phyloP scores from a whole-genome alignment of 192 early-diverging fungal species.

The Podila horticola region DNA sequence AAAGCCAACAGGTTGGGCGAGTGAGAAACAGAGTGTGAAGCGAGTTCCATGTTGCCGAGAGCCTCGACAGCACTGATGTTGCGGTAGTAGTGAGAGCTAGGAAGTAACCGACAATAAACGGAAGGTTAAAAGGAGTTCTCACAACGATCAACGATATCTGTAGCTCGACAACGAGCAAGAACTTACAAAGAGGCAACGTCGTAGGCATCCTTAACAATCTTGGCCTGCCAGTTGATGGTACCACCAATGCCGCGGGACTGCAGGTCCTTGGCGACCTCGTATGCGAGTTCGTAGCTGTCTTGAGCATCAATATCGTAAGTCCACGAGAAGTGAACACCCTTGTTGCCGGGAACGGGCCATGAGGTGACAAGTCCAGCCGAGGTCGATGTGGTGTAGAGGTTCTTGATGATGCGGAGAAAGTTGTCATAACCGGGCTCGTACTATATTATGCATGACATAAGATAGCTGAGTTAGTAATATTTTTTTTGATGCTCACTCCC shows the following conservation, averaged over 20 bases:
- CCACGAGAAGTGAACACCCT: constrained; percentile 28
- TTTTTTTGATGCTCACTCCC: too few species aligned
- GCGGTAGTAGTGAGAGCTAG: constrained; percentile 18
- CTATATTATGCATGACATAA: background rate
- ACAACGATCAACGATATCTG: too few species aligned
- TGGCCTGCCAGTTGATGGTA: constrained; percentile 34
- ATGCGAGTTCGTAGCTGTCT: constrained; percentile 16
- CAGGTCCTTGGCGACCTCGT: constrained; percentile 2
- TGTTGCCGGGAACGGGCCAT: constrained; percentile 34
- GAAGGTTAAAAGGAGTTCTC: too few species aligned
- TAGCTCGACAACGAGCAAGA: background rate
- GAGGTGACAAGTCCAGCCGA: constrained; percentile 13
- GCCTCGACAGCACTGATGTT: constrained; percentile 29
- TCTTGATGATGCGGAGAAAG: constrained; percentile 22
- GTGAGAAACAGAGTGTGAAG: constrained; percentile 32
- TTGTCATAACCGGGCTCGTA: constrained; percentile 32
- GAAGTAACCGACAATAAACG: background rate
- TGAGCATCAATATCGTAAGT: constrained; percentile 32
- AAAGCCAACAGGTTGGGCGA: constrained; percentile 19
- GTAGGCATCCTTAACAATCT: constrained; percentile 24
- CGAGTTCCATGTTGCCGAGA: constrained; percentile 22
- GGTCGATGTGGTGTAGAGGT: constrained; percentile 9
- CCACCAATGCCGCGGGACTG: constrained; percentile 9
- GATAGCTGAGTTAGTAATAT: background rate
- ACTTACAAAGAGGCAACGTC: constrained; percentile 17